Percentiles rank a stretch among this genome's conserved stretches.
These are phyloP conservation scores for Cardamine resedifolia DNA, from an alignment of 345 rosid species.

Conservation along the genomic window DNA sequence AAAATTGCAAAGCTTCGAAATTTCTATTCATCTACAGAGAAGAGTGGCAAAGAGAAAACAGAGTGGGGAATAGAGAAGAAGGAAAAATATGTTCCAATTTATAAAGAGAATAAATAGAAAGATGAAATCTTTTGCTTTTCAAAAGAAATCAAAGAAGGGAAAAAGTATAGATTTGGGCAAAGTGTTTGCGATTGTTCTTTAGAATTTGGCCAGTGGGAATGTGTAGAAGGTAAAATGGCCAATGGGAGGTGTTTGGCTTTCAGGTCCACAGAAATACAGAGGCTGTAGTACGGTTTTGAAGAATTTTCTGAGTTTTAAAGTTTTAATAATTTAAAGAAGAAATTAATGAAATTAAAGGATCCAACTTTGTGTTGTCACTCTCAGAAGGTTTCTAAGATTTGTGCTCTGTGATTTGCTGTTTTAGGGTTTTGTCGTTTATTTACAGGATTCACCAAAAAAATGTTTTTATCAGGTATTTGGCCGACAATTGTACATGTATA, in stretches of 20 bases:
- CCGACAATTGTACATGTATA: neutral
- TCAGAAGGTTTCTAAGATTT: conserved; percentile 18
- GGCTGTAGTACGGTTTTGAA: neutral
- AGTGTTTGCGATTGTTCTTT: conserved; percentile 14
- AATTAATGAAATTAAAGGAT: neutral
- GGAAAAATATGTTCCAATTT: neutral
- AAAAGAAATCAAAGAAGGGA: conserved; percentile 13
- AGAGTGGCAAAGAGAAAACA: neutral
- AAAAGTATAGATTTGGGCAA: conserved; percentile 26
- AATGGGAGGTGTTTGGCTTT: conserved; percentile 4
- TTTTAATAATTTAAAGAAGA: neutral
- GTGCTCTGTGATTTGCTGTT: conserved; percentile 23
- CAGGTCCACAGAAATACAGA: conserved; percentile 16
- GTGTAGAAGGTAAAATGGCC: neutral
- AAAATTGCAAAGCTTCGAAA: neutral
- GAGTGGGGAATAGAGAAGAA: conserved; percentile 5
- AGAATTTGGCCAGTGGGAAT: conserved; percentile 23
- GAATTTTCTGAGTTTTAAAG: conserved; percentile 7
- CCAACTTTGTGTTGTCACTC: conserved; percentile 15
- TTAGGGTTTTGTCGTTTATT: neutral
- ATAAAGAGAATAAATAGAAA: conserved; percentile 33
- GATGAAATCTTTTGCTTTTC: conserved; percentile 20
- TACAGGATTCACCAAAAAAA: neutral
- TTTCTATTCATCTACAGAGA: neutral
- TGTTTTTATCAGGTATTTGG: conserved; percentile 5